A percentile compares a stretch with the other conserved stretches of the same genome.
Conservation (phyloP, 352 stramenopile species). For the Phytopythium ostracodes region DNA sequence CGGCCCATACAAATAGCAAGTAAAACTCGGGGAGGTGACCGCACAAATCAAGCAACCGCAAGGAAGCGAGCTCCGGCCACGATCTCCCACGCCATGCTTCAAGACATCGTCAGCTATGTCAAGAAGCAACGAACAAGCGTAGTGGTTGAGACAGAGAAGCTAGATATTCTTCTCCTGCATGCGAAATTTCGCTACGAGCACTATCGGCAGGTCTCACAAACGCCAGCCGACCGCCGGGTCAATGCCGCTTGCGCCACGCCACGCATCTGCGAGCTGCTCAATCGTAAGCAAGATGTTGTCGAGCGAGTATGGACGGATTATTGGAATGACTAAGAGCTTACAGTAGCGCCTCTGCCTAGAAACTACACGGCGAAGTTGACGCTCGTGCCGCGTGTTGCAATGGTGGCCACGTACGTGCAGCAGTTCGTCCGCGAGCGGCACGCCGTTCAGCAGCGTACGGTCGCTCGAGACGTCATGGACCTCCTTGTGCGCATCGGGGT, state of each 20-base stretch:
- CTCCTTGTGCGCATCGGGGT: not conserved
- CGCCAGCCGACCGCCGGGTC: not conserved
- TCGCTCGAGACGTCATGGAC: not conserved
- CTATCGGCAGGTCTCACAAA: not conserved
- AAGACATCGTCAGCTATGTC: not conserved
- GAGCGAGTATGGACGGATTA: not conserved
- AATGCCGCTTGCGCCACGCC: not conserved
- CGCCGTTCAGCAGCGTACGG: not conserved
- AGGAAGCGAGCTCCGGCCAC: not conserved
- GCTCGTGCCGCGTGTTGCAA: not conserved
- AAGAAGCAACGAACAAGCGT: not conserved
- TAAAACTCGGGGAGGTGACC: not conserved
- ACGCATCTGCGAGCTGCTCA: not conserved
- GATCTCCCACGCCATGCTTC: not conserved
- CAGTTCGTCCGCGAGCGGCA: not conserved
- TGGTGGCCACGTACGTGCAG: not conserved
- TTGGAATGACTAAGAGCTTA: not conserved
- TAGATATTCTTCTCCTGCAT: not conserved
- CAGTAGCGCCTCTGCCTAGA: not conserved
- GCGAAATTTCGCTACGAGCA: not conserved
- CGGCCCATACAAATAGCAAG: not conserved
- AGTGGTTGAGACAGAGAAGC: not conserved
- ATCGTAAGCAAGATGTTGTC: not conserved
- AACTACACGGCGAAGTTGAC: not conserved
- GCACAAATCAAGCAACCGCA: not conserved